phyloP scores from a whole-genome alignment of 2,329 filamentous ascomycete species.

The Immersiporthe knoxdaviesiana region DNA sequence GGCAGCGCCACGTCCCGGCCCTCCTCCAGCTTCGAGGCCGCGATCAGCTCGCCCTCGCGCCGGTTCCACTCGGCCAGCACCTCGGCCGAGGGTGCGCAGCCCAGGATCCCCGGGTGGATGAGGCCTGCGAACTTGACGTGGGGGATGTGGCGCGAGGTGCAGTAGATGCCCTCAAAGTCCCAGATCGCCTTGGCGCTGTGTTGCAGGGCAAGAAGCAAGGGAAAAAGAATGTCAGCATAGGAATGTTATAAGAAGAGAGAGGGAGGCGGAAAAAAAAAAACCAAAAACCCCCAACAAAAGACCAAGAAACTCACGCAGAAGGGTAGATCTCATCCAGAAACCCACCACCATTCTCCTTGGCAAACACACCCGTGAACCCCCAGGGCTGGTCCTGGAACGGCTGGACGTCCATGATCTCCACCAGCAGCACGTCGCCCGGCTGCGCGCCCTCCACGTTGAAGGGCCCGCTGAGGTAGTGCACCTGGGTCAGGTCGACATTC shows the following conservation, averaged over 20 bases:
- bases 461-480: slow-evolving; percentile 88
- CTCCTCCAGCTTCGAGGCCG: slow-evolving; percentile 59
- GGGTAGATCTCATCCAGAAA: slow-evolving; percentile 89
- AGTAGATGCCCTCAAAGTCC: slow-evolving; percentile 66
- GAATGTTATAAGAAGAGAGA: not conserved
- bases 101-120: slow-evolving; percentile 90
- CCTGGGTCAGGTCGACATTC: slow-evolving; percentile 79
- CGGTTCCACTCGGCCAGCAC: slow-evolving; percentile 82
- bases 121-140: slow-evolving; percentile 86
- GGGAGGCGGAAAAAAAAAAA: no score
- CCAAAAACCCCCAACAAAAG: no score
- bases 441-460: slow-evolving; percentile 85
- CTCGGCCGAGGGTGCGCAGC: slow-evolving; percentile 80
- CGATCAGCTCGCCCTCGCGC: slow-evolving; percentile 80
- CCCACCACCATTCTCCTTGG: slow-evolving; percentile 80
- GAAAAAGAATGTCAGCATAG: not conserved
- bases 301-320: slow-evolving; percentile 74
- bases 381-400: slow-evolving; percentile 83
- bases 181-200: slow-evolving; percentile 58
- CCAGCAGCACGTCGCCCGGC: slow-evolving; percentile 81
- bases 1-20: slow-evolving; percentile 76
- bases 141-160: slow-evolving; percentile 83
- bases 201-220: not conserved
- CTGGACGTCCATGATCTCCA: slow-evolving; percentile 93
- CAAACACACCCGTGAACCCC: slow-evolving; percentile 88